phyloP scores from a whole-genome alignment of 2,329 filamentous ascomycete species.

The Ascochyta rabiei region DNA sequence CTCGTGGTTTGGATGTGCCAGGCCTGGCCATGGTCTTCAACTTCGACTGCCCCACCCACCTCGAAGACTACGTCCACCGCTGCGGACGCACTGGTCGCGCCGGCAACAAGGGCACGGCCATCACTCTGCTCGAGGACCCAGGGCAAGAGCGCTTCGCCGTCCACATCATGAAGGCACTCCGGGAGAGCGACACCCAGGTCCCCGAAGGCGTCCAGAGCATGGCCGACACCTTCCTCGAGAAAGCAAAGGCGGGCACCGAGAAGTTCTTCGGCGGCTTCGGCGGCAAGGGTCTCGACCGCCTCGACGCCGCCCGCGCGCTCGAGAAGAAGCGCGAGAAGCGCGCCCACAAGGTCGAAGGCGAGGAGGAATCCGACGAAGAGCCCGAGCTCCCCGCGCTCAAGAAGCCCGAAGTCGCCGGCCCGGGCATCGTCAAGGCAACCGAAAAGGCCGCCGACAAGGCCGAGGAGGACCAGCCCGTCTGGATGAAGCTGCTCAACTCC shows the following conservation, averaged over 20 bases:
- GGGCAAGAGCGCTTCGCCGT: constrained; percentile 90
- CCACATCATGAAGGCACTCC: constrained; percentile 88
- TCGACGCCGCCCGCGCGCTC: constrained; percentile 89
- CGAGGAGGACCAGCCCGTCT: constrained; percentile 34
- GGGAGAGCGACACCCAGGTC: constrained; percentile 84
- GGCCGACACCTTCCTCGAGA: constrained; percentile 76
- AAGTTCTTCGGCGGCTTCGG: constrained; percentile 88
- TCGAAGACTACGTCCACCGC: constrained; percentile 96
- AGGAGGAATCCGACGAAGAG: constrained; percentile 86
- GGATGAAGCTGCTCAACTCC: constrained; percentile 59
- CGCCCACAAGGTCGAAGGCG: constrained; percentile 85
- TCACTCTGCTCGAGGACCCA: constrained; percentile 91
- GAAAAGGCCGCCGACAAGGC: constrained; percentile 15
- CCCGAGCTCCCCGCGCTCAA: constrained; percentile 60
- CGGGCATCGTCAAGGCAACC: constrained; percentile 43
- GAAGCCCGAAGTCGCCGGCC: constrained; percentile 57
- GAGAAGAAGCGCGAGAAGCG: constrained; percentile 76
- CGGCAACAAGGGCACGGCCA: constrained; percentile 90
- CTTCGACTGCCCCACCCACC: constrained; percentile 89
- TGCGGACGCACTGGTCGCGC: constrained; percentile 92
- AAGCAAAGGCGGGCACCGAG: constrained; percentile 90
- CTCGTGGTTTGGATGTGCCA: constrained; percentile 93
- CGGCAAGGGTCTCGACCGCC: constrained; percentile 88
- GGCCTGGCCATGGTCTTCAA: constrained; percentile 96
- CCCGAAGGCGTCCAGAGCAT: constrained; percentile 71